Conservation (phyloP, 768 basidiomycete species). For the Lactifluus piperatus region DNA sequence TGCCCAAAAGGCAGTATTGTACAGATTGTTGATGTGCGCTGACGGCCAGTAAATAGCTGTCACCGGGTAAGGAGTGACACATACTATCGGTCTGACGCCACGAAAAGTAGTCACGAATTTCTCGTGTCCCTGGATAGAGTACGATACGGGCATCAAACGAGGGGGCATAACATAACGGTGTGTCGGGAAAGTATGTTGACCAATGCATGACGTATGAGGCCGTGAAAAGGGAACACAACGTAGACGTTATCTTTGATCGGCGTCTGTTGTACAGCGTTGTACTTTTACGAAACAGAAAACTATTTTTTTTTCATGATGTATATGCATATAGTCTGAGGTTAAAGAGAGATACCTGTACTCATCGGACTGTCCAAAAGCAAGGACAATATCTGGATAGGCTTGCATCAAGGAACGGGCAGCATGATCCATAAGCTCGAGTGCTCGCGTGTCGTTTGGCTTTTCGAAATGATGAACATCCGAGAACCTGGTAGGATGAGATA, state of each 20-base stretch:
- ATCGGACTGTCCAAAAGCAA: constrained; percentile 95
- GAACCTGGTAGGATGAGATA: constrained; percentile 43
- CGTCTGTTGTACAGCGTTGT: constrained; percentile 80
- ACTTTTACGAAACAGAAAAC: constrained; percentile 77
- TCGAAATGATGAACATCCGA: constrained; percentile 72
- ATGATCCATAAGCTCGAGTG: constrained; percentile 84
- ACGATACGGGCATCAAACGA: constrained; percentile 89
- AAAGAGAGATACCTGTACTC: constrained; percentile 67
- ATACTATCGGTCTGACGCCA: constrained; percentile 96
- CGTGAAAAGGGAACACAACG: constrained; percentile 81
- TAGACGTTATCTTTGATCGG: constrained; percentile 76
- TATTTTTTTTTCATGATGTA: constrained; percentile 30
- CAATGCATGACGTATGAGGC: constrained; percentile 86
- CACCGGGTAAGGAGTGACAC: constrained; percentile 25
- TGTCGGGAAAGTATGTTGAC: constrained; percentile 68
- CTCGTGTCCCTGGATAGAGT: constrained; percentile 62
- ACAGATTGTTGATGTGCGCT: constrained; percentile 98
- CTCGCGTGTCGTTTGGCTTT: constrained; percentile 89
- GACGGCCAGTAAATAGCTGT: constrained; percentile 13
- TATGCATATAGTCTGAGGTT: neutral
- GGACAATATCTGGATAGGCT: constrained; percentile 71
- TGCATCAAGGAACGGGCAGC: constrained; percentile 79
- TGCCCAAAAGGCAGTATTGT: constrained; percentile 96
- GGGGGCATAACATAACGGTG: constrained; percentile 70
- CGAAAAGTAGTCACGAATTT: constrained; percentile 84